Percentiles rank a stretch among this genome's conserved stretches.
phyloP scores from a whole-genome alignment of 306 rosid species.

The Pyrus communis region DNA sequence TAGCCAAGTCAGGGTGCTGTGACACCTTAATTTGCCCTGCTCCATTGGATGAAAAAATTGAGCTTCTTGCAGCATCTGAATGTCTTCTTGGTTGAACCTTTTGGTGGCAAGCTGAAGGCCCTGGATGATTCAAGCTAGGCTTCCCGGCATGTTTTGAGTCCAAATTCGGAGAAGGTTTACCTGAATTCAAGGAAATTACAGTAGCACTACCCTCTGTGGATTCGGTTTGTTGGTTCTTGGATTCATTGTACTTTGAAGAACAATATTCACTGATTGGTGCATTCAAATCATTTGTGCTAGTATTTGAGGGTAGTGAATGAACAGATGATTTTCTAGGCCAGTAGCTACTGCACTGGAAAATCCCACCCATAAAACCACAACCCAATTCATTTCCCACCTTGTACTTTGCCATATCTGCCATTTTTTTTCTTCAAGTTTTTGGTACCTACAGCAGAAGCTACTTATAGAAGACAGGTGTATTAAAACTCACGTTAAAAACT shows the following conservation, averaged over 20 bases:
- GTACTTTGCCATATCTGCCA: conserved; percentile 46
- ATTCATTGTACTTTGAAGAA: background rate
- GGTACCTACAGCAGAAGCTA: conserved; percentile 6
- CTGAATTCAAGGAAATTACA: background rate
- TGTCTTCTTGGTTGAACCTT: conserved; percentile 29
- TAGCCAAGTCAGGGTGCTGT: conserved; percentile 15
- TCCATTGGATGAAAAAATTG: conserved; percentile 47
- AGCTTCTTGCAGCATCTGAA: conserved; percentile 63
- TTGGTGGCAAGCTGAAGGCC: conserved; percentile 14
- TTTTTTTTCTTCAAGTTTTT: background rate
- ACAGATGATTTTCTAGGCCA: conserved; percentile 63
- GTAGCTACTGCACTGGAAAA: conserved; percentile 41
- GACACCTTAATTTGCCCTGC: conserved; percentile 21
- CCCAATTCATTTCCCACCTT: conserved; percentile 32
- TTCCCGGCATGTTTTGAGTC: conserved; percentile 32
- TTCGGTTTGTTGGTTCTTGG: conserved; percentile 13
- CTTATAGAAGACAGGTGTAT: background rate
- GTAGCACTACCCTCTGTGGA: conserved; percentile 1
- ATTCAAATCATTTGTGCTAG: conserved; percentile 15
- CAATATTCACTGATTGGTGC: conserved; percentile 16
- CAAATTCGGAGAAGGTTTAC: background rate
- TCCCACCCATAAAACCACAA: conserved; percentile 57
- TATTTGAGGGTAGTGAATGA: conserved; percentile 56
- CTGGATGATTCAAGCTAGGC: conserved; percentile 22
- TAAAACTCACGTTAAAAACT: background rate